Base-by-base conservation (phyloP, 1,139 yeast genomes). In the Yamadazyma membranifaciens region DNA sequence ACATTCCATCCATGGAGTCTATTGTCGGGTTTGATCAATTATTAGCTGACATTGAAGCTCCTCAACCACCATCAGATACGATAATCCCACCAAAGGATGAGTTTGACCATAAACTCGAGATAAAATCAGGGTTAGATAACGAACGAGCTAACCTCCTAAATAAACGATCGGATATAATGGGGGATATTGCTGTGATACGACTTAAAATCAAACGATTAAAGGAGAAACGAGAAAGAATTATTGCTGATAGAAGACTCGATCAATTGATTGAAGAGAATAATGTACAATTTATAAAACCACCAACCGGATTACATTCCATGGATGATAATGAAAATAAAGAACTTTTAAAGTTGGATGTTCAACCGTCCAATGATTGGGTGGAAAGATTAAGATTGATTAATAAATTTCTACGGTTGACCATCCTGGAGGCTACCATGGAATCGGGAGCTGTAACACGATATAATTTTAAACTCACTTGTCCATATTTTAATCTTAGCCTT, bases 291-390 rank as follows among this genome's bases (percentile, higher is more conserved):
- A 49, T 46, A 9, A 40, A 40, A 1, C 42, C 28, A 2, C 38
- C 40, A 2, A 37, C 33, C 1, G 28, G 37, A 14, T 24, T 43
- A 9, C 30, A 29, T 26, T 33, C 25, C 14, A 31, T 43, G 27
- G 57, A 52, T 31, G 32, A 40, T n/a, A 51, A 56, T 24, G 65
- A 61, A 38, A 52, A 56, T n/a, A 45, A 47, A 22, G 49, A 43
- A n/a, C 47, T 61, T 3, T 37, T 55, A 24, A 40, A 53, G 9
- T 47, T 70, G 34, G 57, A 63, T 41, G 73, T 69, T 1, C 54
- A 60, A 9, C 75, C 76, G 1, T 62, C 74, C 1, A 46, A 51
- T 6, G 59, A 69, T 42, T 69, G 75, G 73, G 35, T 44, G 9
- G 52, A 56, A 29, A 51, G 77, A 14, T 44, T 67, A 15, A 43